These are phyloP conservation scores for Penicillium frequentans DNA, from an alignment of 2,329 filamentous ascomycete species.

Conservation along the genomic window DNA sequence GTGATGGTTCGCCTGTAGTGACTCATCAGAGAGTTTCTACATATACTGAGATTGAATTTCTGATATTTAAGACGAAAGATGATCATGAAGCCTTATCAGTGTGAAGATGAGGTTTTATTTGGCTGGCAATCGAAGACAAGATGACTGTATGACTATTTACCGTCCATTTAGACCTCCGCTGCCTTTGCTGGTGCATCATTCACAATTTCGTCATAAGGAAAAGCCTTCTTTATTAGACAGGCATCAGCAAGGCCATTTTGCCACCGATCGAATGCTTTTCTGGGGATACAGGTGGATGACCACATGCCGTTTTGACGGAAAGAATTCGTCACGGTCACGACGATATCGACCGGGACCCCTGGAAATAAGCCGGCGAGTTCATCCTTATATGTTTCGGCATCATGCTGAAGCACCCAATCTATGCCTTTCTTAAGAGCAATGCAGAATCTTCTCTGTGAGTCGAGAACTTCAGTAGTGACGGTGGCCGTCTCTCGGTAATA, in stretches of 20 bases:
- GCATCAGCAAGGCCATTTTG: constrained; percentile 2
- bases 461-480: constrained; percentile 3
- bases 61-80: too few species aligned
- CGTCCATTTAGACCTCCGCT: background rate
- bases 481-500: constrained; percentile 8
- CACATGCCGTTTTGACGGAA: constrained; percentile 9
- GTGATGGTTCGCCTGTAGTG: too few species aligned
- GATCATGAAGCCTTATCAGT: background rate
- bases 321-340: background rate
- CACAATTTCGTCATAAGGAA: background rate
- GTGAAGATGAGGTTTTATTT: background rate
- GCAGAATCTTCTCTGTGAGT: constrained; percentile 3
- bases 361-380: constrained; percentile 7
- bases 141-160: background rate
- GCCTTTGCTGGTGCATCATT: background rate
- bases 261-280: constrained; percentile 1
- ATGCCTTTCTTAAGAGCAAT: constrained; percentile 4
- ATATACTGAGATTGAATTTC: too few species aligned
- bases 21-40: too few species aligned
- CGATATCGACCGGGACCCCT: constrained; percentile 1
- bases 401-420: constrained; percentile 5
- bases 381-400: constrained; percentile 5
- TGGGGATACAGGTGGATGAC: background rate
- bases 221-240: background rate
- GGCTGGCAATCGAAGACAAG: background rate